Percentiles rank a stretch among this genome's conserved stretches.
phyloP scores from a whole-genome alignment of 352 stramenopile genomes.

The Pythium scleroteichum region DNA sequence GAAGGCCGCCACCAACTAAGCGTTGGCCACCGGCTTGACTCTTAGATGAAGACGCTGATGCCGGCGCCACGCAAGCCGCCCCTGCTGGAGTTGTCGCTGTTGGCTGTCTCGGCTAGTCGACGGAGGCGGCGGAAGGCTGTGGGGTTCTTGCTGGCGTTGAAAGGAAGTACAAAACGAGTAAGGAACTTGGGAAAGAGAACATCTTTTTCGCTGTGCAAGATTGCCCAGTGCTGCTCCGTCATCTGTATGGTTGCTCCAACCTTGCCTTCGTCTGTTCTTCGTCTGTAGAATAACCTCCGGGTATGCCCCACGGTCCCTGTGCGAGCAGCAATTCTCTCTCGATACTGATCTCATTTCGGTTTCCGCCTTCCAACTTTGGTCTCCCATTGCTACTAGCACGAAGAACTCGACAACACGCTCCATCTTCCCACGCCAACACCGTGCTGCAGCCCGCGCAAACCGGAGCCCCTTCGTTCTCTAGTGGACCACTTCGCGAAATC shows the following conservation, averaged over 20 bases:
- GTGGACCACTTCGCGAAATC: too few relatives aligned
- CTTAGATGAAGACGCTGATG: conserved; percentile 36
- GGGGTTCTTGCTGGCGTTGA: conserved; percentile 16
- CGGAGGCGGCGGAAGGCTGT: conserved; percentile 8
- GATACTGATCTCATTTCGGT: too few relatives aligned
- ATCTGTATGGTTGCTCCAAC: neutral
- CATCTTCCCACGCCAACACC: too few relatives aligned
- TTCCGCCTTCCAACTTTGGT: too few relatives aligned
- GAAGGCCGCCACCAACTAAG: conserved; percentile 91
- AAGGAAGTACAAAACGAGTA: conserved; percentile 35
- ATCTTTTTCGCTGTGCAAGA: conserved; percentile 31
- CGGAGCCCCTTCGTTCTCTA: too few relatives aligned
- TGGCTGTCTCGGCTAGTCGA: neutral
- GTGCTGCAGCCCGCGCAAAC: too few relatives aligned
- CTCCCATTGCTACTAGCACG: too few relatives aligned
- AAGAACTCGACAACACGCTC: too few relatives aligned
- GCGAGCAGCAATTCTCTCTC: too few relatives aligned
- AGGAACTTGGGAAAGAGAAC: conserved; percentile 30
- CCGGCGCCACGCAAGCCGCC: conserved; percentile 7
- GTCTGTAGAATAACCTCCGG: too few relatives aligned
- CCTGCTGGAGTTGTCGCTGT: conserved; percentile 9
- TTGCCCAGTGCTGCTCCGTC: neutral
- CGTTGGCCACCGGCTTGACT: conserved; percentile 20
- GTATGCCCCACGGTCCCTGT: too few relatives aligned
- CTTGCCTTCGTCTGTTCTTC: too few relatives aligned